Conservation (phyloP, 176 grass and related monocot species). For the Olyra latifolia region DNA sequence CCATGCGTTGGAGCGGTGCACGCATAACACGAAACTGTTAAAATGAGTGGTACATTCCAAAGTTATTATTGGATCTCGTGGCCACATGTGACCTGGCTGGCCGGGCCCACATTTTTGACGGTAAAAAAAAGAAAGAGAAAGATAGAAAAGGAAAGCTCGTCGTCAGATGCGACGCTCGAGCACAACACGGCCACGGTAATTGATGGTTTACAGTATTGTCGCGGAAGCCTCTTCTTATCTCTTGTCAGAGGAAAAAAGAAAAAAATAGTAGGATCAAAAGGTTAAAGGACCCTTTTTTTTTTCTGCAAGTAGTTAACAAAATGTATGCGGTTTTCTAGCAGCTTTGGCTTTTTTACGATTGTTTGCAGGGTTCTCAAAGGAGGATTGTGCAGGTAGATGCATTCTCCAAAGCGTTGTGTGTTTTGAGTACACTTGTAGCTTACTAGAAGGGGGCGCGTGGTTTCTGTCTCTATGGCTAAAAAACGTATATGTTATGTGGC, state of each 20-base stretch:
- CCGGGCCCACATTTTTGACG: not conserved
- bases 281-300: not conserved
- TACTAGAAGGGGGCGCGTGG: too few species aligned
- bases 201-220: conserved; percentile 21
- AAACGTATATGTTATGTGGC: too few species aligned
- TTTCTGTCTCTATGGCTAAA: too few species aligned
- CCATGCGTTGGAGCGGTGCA: not conserved
- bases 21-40: not conserved
- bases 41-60: not conserved
- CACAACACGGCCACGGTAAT: conserved; percentile 23
- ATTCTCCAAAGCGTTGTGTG: not conserved
- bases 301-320: not conserved
- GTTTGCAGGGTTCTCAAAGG: not conserved
- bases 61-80: conserved; percentile 35
- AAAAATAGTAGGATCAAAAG: not conserved
- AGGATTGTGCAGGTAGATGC: not conserved
- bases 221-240: not conserved
- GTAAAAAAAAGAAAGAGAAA: not conserved
- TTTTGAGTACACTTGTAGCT: too few species aligned
- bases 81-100: conserved; percentile 7
- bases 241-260: not conserved
- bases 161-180: conserved; percentile 11
- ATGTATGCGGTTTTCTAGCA: not conserved
- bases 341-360: not conserved
- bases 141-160: not conserved